Percentiles rank a stretch among this genome's conserved stretches.
phyloP scores from a whole-genome alignment of 2,329 filamentous ascomycete genomes.

The Pseudogymnoascus sp. region DNA sequence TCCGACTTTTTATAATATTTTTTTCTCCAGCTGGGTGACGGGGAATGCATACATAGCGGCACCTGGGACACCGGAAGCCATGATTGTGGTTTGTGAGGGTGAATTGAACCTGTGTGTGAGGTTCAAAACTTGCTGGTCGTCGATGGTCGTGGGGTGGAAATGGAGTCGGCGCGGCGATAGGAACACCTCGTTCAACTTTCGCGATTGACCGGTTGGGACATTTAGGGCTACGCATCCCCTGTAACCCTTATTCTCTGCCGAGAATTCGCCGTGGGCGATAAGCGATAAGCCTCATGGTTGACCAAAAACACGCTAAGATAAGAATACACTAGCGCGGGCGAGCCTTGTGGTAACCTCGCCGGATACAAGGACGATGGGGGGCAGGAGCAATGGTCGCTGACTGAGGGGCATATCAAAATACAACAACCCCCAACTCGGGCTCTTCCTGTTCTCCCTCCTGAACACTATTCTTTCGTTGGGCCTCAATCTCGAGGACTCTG shows the following conservation, averaged over 20 bases:
- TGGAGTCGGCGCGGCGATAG: constrained; percentile 11
- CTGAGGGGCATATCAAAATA: constrained; percentile 9
- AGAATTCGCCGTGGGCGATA: constrained; percentile 9
- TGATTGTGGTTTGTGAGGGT: constrained; percentile 28
- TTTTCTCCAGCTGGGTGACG: background rate
- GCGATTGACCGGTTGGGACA: constrained; percentile 1
- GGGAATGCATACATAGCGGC: constrained; percentile 32
- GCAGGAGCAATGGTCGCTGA: constrained; percentile 5
- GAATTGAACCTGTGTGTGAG: constrained; percentile 26
- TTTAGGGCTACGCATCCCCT: constrained; percentile 12
- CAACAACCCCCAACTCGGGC: background rate
- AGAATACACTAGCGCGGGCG: constrained; percentile 11
- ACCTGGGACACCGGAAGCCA: constrained; percentile 35
- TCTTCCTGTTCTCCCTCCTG: background rate
- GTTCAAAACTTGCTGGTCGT: constrained; percentile 27
- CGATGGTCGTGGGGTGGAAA: constrained; percentile 22
- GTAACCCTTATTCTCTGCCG: constrained; percentile 13
- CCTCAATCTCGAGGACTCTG: background rate
- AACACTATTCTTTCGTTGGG: background rate
- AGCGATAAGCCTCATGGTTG: constrained; percentile 1
- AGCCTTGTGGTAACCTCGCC: constrained; percentile 2
- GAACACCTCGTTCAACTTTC: constrained; percentile 1
- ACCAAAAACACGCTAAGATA: constrained; percentile 2
- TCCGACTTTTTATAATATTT: constrained; percentile 4
- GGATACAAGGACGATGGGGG: constrained; percentile 5